Base-by-base conservation (phyloP, 2,329 filamentous ascomycete species). In the Huntiella savannae region DNA sequence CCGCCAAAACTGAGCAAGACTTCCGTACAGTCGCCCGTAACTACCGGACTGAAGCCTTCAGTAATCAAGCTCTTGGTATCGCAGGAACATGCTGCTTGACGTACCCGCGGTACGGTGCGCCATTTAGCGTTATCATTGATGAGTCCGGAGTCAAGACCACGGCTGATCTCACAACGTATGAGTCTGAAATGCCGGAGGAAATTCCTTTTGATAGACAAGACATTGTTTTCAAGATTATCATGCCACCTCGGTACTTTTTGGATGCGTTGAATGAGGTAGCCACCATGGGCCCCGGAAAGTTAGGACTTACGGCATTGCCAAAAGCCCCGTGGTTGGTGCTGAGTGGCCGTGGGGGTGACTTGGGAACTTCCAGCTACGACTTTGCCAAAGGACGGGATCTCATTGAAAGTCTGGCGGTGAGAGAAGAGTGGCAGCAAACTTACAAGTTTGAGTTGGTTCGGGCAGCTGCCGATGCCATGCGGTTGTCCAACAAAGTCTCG, bases 151-250 rank as follows among this genome's bases (percentile, higher is more conserved):
- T 95, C 40, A 87, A 80, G 48, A 95, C 87, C 0, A 92, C 82
- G 6, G 94, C 87, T 61, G 81, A 91, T 50, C 67, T 98, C 44
- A 83, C 80, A 5, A 96, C 91, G 0, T 98, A 95, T 62, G 72
- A 86, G 43, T 74, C 82, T 12, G 79, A 85, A 52, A 63, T 65
- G 37, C 71, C 75, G 12, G 79, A 87, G 44, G 80, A 87, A 44
- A 96, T 98, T 40, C 91, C 88, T 0, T 85, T 98, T 53, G 77
- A 88, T 56, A 75, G 86, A 32, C 74, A 85, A 43, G 73, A 78
- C 45, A 68, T 96, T 6, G 69, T 76, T 6, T 82, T 95, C 65
- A 98, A 96, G 60, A 85, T 94, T 50, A 96, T 98, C 58, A 94
- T 95, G 82, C 82, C 79, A 53, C 75, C 79, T 8, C 71, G 72